Percentiles rank a stretch among this genome's conserved stretches.
Conservation (phyloP, 1,284 basidiomycete genomes). For the Rugosomyces carneus region DNA sequence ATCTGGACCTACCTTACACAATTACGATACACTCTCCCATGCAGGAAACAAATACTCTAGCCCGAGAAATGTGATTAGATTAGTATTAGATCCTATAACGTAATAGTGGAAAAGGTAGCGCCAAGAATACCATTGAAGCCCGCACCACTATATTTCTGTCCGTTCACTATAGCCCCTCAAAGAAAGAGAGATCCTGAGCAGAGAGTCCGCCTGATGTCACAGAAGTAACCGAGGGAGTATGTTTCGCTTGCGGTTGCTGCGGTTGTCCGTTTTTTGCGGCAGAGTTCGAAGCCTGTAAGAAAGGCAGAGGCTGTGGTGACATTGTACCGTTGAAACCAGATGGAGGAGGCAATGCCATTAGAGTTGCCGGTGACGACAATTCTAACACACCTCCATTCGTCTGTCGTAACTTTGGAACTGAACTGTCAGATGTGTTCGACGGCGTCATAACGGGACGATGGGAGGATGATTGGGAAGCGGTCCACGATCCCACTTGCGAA, state of each 20-base stretch:
- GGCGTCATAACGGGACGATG: neutral
- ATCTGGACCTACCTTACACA: no score
- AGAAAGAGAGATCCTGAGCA: slow-evolving; percentile 26
- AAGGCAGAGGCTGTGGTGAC: slow-evolving; percentile 7
- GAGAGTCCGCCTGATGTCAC: slow-evolving; percentile 19
- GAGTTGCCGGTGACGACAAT: slow-evolving; percentile 10
- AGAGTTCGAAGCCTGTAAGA: slow-evolving; percentile 1
- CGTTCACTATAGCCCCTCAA: slow-evolving; percentile 20
- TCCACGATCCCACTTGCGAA: slow-evolving; percentile 50
- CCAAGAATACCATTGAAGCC: neutral
- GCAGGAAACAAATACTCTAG: no score
- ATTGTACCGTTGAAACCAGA: slow-evolving; percentile 8
- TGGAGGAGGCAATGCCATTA: slow-evolving; percentile 6
- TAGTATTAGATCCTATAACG: neutral
- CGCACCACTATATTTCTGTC: neutral
- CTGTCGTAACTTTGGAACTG: slow-evolving; percentile 5
- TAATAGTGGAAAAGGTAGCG: neutral
- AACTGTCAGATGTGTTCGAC: neutral
- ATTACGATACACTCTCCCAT: no score
- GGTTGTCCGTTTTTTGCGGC: slow-evolving; percentile 4
- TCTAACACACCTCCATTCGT: slow-evolving; percentile 2
- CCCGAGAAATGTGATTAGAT: neutral
- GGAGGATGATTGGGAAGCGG: slow-evolving; percentile 34
- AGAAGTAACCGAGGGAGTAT: slow-evolving; percentile 7
- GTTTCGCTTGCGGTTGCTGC: neutral